Conservation (phyloP, 257 asterid genomes). For the Haberlea rhodopensis region DNA sequence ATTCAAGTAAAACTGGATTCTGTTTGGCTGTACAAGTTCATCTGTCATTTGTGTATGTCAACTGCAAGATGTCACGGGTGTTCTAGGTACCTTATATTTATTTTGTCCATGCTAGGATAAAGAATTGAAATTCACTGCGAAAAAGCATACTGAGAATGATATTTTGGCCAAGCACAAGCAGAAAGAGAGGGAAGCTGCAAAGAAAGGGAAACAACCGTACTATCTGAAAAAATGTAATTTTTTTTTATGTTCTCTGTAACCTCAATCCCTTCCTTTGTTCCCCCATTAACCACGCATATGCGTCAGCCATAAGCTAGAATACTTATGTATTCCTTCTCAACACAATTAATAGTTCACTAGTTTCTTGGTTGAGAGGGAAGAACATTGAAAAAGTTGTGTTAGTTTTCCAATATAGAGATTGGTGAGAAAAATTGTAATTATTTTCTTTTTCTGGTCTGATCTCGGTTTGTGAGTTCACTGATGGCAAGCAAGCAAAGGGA, state of each 20-base stretch:
- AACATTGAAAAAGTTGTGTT: neutral
- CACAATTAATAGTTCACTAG: neutral
- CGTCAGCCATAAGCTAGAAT: neutral
- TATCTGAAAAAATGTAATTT: conserved; percentile 67
- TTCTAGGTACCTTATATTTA: conserved; percentile 5
- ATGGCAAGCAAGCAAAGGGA: neutral
- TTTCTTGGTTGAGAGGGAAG: neutral
- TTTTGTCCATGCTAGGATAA: conserved; percentile 43
- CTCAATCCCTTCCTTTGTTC: neutral
- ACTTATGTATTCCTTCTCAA: neutral
- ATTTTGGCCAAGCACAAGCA: conserved; percentile 81
- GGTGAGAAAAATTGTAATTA: neutral
- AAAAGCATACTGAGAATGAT: conserved; percentile 62
- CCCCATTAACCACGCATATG: neutral
- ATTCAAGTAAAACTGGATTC: conserved; percentile 13
- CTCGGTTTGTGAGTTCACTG: neutral
- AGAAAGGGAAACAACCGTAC: conserved; percentile 87
- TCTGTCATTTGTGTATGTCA: neutral
- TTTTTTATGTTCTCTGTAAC: conserved; percentile 15
- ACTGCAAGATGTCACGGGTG: conserved; percentile 10
- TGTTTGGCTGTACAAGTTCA: conserved; percentile 9
- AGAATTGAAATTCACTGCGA: conserved; percentile 63
- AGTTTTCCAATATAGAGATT: neutral
- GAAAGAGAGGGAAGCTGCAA: conserved; percentile 94
- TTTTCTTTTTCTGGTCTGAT: neutral